Conservation (phyloP, 306 rosid species). For the Trifolium fragiferum region DNA sequence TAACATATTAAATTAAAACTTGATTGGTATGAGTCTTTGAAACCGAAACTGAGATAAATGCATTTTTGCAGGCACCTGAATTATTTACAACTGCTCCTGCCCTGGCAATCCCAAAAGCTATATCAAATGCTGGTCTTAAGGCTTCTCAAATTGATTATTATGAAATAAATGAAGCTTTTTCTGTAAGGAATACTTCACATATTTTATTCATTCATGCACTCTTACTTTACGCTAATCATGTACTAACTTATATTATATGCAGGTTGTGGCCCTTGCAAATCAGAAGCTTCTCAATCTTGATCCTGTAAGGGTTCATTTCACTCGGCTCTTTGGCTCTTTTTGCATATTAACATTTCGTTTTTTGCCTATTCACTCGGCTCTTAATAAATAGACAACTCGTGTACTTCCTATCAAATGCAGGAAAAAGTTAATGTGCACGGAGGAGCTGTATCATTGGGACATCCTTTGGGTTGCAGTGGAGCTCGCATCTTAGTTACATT, state of each 20-base stretch:
- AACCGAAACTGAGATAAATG: slow-evolving; percentile 51
- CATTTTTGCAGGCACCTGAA: slow-evolving; percentile 79
- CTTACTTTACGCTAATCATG: background rate
- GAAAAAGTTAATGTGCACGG: slow-evolving; percentile 82
- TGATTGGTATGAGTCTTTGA: slow-evolving; percentile 33
- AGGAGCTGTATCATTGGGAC: slow-evolving; percentile 96
- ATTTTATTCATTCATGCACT: slow-evolving; percentile 26
- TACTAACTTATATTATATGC: slow-evolving; percentile 36
- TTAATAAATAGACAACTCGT: slow-evolving; percentile 27
- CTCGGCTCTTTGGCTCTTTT: slow-evolving; percentile 13
- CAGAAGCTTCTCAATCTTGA: slow-evolving; percentile 86
- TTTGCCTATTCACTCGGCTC: slow-evolving; percentile 13
- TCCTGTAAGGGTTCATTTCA: slow-evolving; percentile 69
- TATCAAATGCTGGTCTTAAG: slow-evolving; percentile 80
- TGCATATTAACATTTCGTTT: slow-evolving; percentile 13
- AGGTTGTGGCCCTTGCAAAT: slow-evolving; percentile 94
- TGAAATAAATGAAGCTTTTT: slow-evolving; percentile 96
- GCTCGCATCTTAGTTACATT: slow-evolving; percentile 93
- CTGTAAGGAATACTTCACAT: slow-evolving; percentile 58
- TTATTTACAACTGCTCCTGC: slow-evolving; percentile 88
- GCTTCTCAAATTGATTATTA: slow-evolving; percentile 87
- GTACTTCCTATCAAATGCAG: slow-evolving; percentile 56
- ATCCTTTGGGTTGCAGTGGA: slow-evolving; percentile 95
- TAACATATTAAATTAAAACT: slow-evolving; percentile 34
- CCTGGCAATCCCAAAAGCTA: slow-evolving; percentile 86